Evolutionary conservation across 1,139 yeast genomes (phyloP), one percentile per base, ranked within the genome.

Genomic region (Candida neerlandica): DNA sequence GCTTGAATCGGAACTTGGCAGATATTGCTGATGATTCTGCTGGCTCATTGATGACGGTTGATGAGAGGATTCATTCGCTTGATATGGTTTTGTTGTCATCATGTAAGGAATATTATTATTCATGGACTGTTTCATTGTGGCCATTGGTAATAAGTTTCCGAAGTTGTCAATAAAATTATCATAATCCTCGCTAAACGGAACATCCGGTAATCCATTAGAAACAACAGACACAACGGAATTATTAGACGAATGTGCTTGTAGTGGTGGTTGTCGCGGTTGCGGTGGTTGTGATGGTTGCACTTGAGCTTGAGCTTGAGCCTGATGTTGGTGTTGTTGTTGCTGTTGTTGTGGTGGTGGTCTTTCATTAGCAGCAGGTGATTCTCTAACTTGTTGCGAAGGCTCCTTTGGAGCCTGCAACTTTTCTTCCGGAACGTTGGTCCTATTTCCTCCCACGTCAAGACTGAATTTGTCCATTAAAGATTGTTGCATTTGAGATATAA

Each of bases 141-240:
- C 50, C 50, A 51, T 53, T 2, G 56, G 55, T 11, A 53, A 41
- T 16, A 51, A 43, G 15, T 50, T 40, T 1, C 55, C 57, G 44
- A 54, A 54, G 44, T 41, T 45, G 32, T 53, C 56, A 29, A 54
- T 54, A 26, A 53, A 54, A 33, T 51, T 49, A 35, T 53, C 55
- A 32, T 54, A 54, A 45, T 54, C 57, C 40, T 54, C 46, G 23
- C 49, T 53, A 37, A 54, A 53, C 14, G 40, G 45, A 43, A 35
- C 12, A 12, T 43, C 33, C 15, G 39, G 9, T 1, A n/a, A 12
- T 6, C 2, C 29, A 18, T 14, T 30, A 16, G 21, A 32, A 3
- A 5, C 15, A 5, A 12, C 39, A n/a, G 21, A 6, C 16, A 32
- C 14, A 38, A 12, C 26, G 41, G 40, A 29, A 26, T n/a, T n/a